Evolutionary conservation across 257 asterid genomes (phyloP).

Genomic region (Paulownia fortunei): DNA sequence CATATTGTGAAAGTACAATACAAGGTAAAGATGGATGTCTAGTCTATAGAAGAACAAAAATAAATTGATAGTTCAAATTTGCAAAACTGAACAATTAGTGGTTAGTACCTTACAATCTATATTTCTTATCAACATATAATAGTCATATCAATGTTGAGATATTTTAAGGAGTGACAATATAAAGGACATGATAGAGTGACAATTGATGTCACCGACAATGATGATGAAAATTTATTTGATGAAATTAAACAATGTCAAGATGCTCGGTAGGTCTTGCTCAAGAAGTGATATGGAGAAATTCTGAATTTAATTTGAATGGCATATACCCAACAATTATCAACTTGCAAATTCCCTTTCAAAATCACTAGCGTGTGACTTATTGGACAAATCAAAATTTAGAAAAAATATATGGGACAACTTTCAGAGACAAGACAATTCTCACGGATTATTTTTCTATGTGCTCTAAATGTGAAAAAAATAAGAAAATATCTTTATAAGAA

Average conservation of each 20-base stretch:
- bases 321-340: neutral
- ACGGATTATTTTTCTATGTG: neutral
- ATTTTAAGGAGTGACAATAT: neutral
- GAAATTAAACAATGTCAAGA: constrained; percentile 4
- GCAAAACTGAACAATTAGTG: neutral
- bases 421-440: constrained; percentile 17
- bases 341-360: neutral
- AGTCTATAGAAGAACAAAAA: neutral
- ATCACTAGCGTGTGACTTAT: neutral
- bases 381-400: neutral
- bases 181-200: constrained; percentile 12
- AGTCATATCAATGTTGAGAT: constrained; percentile 25
- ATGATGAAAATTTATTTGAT: neutral
- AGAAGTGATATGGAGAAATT: too few species aligned
- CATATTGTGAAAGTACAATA: too few species aligned
- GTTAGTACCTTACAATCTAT: constrained; percentile 25
- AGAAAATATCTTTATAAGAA: neutral
- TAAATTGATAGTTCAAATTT: neutral
- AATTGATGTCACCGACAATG: neutral
- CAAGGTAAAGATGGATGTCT: too few species aligned
- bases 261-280: constrained; percentile 21
- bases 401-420: neutral
- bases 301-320: constrained; percentile 2
- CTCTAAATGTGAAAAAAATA: neutral
- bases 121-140: neutral